phyloP scores from a whole-genome alignment of 164 flowering plant genomes.

The Berberis vulgaris region DNA sequence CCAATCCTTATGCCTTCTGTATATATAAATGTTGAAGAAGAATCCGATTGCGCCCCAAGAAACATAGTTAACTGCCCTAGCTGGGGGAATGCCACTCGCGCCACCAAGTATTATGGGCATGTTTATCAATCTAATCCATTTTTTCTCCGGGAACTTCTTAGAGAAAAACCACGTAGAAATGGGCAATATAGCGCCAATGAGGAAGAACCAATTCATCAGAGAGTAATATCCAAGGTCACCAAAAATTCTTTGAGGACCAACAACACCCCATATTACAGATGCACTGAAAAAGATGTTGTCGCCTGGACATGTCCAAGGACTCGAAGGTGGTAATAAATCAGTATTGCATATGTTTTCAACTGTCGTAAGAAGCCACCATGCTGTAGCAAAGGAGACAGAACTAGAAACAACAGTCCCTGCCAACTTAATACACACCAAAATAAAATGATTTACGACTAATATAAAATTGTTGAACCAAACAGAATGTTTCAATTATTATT shows the following conservation, averaged over 20 bases:
- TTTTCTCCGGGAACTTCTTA: slow-evolving; percentile 32
- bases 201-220: slow-evolving; percentile 31
- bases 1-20: slow-evolving; percentile 46
- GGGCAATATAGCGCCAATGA: slow-evolving; percentile 41
- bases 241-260: slow-evolving; percentile 41
- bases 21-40: slow-evolving; percentile 46
- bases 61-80: slow-evolving; percentile 39
- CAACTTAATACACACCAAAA: slow-evolving; percentile 18
- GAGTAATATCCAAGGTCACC: slow-evolving; percentile 29
- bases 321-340: slow-evolving; percentile 24
- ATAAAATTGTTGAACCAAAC: no score
- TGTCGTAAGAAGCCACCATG: slow-evolving; percentile 50
- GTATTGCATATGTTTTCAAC: slow-evolving; percentile 39
- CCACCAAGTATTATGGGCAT: slow-evolving; percentile 51
- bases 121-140: slow-evolving; percentile 51
- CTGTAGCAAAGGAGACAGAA: slow-evolving; percentile 33
- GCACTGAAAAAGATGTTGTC: slow-evolving; percentile 37
- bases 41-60: slow-evolving; percentile 46
- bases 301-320: slow-evolving; percentile 58
- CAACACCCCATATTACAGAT: slow-evolving; percentile 46
- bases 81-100: slow-evolving; percentile 36
- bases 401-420: slow-evolving; percentile 50
- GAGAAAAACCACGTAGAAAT: slow-evolving; percentile 39
- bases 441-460: not conserved
- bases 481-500: no score